Conservation (phyloP, 202 grass and related monocot species). For the Musa balbisiana region DNA sequence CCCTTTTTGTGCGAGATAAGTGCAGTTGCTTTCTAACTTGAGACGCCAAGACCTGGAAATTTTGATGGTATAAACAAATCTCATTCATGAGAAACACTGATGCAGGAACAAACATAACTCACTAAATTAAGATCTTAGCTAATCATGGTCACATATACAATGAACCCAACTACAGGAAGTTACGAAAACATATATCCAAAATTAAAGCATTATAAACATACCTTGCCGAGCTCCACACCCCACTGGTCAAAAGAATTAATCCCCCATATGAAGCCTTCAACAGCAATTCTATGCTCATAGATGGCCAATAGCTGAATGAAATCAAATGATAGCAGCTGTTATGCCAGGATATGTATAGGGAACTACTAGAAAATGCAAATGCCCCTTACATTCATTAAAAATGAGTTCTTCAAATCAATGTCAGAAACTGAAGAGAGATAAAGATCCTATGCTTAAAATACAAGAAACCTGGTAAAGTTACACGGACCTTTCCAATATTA, state of each 20-base stretch:
- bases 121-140: not conserved
- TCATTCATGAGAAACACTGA: conserved; percentile 8
- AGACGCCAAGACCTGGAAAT: conserved; percentile 68
- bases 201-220: conserved; percentile 25
- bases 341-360: not conserved
- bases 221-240: conserved; percentile 99
- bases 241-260: conserved; percentile 99
- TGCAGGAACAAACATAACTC: not conserved
- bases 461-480: not conserved
- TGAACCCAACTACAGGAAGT: not conserved
- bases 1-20: conserved; percentile 52
- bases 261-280: conserved; percentile 96
- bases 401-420: not conserved
- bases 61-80: conserved; percentile 18
- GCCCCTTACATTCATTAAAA: not conserved
- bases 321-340: not conserved
- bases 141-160: not conserved
- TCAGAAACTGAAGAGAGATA: not conserved
- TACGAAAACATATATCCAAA: conserved; percentile 1
- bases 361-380: not conserved
- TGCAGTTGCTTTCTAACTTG: conserved; percentile 89
- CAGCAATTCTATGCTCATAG: conserved; percentile 86
- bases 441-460: not conserved
- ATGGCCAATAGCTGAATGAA: conserved; percentile 73
- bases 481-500: conserved; percentile 78